These are phyloP conservation scores for Capniomyces stellatus DNA, from an alignment of 371 early-diverging fungal species.

Conservation along the genomic window DNA sequence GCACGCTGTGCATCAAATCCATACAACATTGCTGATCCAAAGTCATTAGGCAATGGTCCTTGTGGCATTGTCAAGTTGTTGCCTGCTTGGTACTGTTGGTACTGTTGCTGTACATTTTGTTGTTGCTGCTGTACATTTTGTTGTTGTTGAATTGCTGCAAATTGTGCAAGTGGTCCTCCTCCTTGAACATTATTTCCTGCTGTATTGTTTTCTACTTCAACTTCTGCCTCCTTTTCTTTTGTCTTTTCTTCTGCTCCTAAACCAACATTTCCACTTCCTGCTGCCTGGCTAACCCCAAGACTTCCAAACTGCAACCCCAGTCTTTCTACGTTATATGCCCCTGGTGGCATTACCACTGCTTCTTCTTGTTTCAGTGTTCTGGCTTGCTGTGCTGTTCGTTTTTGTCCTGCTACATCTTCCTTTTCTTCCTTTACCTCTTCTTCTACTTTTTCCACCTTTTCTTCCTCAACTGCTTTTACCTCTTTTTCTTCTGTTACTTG, in stretches of 20 bases:
- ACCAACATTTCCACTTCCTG: background rate
- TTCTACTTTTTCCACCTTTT: background rate
- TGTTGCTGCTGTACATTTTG: background rate
- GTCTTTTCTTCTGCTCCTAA: background rate
- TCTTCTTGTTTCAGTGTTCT: conserved; percentile 65
- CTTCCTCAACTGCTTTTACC: conserved; percentile 1
- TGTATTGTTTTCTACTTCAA: too few relatives aligned
- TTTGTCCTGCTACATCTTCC: background rate
- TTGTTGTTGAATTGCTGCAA: background rate
- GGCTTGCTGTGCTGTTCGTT: conserved; percentile 8
- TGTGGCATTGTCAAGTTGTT: background rate
- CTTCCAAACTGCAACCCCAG: conserved; percentile 64
- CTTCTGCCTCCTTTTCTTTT: background rate
- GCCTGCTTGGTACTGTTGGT: background rate
- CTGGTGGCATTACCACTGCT: conserved; percentile 68
- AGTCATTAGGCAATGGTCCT: conserved; percentile 21
- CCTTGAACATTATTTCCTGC: too few relatives aligned
- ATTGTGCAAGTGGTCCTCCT: background rate
- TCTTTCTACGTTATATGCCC: conserved; percentile 36
- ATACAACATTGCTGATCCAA: conserved; percentile 19
- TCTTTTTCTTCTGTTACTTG: conserved; percentile 2
- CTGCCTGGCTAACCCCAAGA: background rate
- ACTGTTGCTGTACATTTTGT: background rate
- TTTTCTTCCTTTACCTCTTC: background rate
- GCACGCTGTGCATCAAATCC: conserved; percentile 20